Percentiles rank a stretch among this genome's conserved stretches.
Evolutionary conservation across 345 rosid species (phyloP).

Genomic region (Syzygium grande): DNA sequence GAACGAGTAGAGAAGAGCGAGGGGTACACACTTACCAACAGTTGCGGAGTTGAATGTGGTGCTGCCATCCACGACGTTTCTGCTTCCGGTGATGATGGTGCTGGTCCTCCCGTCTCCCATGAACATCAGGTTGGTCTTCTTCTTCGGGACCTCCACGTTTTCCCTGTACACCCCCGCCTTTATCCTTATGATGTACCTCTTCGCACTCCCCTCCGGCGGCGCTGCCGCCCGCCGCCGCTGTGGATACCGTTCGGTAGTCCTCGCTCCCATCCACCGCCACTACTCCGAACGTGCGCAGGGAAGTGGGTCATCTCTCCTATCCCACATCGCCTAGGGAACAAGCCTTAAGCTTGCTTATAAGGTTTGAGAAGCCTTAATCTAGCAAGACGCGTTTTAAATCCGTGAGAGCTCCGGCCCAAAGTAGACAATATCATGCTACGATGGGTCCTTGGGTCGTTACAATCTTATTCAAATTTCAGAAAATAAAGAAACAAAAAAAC

Average conservation of each 20-base stretch:
- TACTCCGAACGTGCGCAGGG: too few species aligned
- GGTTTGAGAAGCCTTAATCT: too few species aligned
- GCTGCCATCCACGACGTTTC: constrained; percentile 81
- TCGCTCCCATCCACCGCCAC: constrained; percentile 93
- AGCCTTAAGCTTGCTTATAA: too few species aligned
- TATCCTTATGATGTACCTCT: constrained; percentile 56
- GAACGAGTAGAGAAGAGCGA: background rate
- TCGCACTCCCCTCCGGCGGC: constrained; percentile 54
- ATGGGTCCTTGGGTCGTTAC: too few species aligned
- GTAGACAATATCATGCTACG: too few species aligned
- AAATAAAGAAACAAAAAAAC: background rate
- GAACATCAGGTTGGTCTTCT: constrained; percentile 64
- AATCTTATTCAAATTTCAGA: too few species aligned
- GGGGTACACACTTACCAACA: constrained; percentile 42
- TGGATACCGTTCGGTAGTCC: constrained; percentile 41
- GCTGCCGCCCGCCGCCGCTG: constrained; percentile 65
- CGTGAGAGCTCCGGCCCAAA: too few species aligned
- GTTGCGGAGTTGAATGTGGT: constrained; percentile 88
- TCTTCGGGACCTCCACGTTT: constrained; percentile 63
- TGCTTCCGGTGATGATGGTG: constrained; percentile 66
- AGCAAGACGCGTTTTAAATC: too few species aligned
- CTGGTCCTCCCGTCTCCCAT: constrained; percentile 72
- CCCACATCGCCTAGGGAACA: too few species aligned
- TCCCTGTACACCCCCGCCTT: constrained; percentile 80
- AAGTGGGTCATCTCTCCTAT: too few species aligned